These are phyloP conservation scores for Halenospora varia DNA, from an alignment of 495 filamentous ascomycete genomes.

Conservation along the genomic window DNA sequence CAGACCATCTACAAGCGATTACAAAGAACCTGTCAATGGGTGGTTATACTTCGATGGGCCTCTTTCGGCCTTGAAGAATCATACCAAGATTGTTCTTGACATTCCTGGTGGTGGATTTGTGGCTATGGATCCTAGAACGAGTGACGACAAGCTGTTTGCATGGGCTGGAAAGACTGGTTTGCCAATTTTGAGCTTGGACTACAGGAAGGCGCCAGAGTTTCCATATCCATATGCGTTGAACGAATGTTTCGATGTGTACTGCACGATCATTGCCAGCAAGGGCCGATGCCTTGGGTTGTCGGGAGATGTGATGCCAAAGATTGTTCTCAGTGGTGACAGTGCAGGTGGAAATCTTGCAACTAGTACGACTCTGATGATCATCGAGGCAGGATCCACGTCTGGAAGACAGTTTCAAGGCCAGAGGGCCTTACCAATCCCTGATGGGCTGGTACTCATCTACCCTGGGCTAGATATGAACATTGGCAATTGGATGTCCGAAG, in stretches of 20 bases:
- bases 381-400: conserved; percentile 62
- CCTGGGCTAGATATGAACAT: conserved; percentile 93
- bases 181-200: conserved; percentile 86
- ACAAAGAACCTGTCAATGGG: conserved; percentile 75
- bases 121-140: conserved; percentile 85
- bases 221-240: conserved; percentile 95
- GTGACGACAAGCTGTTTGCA: conserved; percentile 86
- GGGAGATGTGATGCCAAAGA: conserved; percentile 64
- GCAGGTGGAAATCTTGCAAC: conserved; percentile 89
- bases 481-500: conserved; percentile 98
- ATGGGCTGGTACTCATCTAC: conserved; percentile 82
- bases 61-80: conserved; percentile 66
- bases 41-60: conserved; percentile 97
- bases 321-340: conserved; percentile 86
- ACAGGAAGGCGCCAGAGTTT: conserved; percentile 90
- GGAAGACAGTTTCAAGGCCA: conserved; percentile 54
- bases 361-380: conserved; percentile 78
- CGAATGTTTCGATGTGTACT: conserved; percentile 94
- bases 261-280: conserved; percentile 66
- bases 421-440: conserved; percentile 65
- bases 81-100: conserved; percentile 79
- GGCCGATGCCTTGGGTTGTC: conserved; percentile 81
- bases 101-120: conserved; percentile 95
- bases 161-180: conserved; percentile 85
- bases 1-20: conserved; percentile 69